phyloP scores from a whole-genome alignment of 2,329 filamentous ascomycete genomes.

The Biscogniauxia marginata region DNA sequence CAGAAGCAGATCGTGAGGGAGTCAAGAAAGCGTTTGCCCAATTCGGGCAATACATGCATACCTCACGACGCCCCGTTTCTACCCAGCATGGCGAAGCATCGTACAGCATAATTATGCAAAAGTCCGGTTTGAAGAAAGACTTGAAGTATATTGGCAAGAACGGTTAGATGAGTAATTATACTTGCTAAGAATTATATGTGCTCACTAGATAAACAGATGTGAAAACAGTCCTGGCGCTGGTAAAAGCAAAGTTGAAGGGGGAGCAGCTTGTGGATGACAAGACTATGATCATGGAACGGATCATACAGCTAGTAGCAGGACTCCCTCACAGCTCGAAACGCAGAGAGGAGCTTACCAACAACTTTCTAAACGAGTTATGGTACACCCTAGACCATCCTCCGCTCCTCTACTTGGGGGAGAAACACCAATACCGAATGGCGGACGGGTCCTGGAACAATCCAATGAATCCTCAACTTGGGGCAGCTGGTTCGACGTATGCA shows the following conservation, averaged over 20 bases:
- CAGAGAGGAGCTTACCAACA: constrained; percentile 62
- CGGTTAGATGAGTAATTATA: constrained; percentile 39
- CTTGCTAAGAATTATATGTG: not conserved
- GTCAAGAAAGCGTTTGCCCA: constrained; percentile 34
- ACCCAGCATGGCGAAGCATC: constrained; percentile 63
- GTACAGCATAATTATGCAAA: constrained; percentile 48
- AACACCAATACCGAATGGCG: constrained; percentile 64
- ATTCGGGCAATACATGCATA: constrained; percentile 38
- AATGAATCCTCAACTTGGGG: constrained; percentile 62
- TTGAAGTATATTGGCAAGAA: constrained; percentile 52
- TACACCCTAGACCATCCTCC: constrained; percentile 71
- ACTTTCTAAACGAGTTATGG: constrained; percentile 70
- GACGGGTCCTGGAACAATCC: constrained; percentile 75
- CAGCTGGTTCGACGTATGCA: constrained; percentile 66
- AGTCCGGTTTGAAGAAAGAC: constrained; percentile 55
- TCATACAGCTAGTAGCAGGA: constrained; percentile 67
- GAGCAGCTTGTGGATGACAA: constrained; percentile 68
- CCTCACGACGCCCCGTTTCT: constrained; percentile 61
- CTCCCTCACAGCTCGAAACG: constrained; percentile 62
- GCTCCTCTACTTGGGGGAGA: constrained; percentile 59
- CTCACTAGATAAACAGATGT: constrained; percentile 48
- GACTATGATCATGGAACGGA: constrained; percentile 72
- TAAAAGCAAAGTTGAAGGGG: constrained; percentile 63
- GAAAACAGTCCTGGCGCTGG: constrained; percentile 59
- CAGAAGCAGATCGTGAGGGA: constrained; percentile 33